Evolutionary conservation across 2,329 filamentous ascomycete genomes (phyloP), one percentile per base, ranked within the genome.

Genomic region (Clarireedia hainanense): DNA sequence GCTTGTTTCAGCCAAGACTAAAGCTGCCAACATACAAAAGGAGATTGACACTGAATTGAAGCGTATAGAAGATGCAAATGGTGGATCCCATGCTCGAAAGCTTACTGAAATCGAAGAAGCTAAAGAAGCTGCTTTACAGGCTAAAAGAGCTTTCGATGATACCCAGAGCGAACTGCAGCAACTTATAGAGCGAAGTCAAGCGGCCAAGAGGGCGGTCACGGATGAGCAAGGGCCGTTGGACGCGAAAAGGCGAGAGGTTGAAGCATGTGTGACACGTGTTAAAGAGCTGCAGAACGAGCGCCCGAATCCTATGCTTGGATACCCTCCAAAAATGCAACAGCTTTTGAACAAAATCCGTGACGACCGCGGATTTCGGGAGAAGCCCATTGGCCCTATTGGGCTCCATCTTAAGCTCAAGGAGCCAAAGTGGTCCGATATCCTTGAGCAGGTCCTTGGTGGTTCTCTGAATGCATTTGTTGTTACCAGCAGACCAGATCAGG

Each of bases 331-430:
- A 42, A 80, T 95, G 64, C 75, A 78, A 1, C 72, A 75, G 2
- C 78, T 96, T 3, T 72, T 95, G 6, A 76, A 73, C 52, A 79
- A 78, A n/a, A 88, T 97, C 58, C 76, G 82, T 5, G 73, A 75
- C n/a, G 89, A 95, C 56, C 70, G 60, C 2, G 76, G 83, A 0
- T 97, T 95, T 67, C 74, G 76, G 24, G 74, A 80, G 45, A 85
- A 80, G 59, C 94, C 94, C 2, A 76, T 97, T 36, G 94, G 94
- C 0, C 94, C 94, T 0, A 75, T 97, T 14, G 94, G 91, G 30
- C 75, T 83, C 24, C 81, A 94, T 65, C 78, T 99, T 51, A 84
- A 83, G 61, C 74, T 99, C 24, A 74, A 83, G 37, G 85, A 92
- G 62, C 86, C 89, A 1, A 79, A 89, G 63, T 99, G 94, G 94